Percentiles rank a stretch among this genome's conserved stretches.
phyloP scores from a whole-genome alignment of 805 yeast species.

The Myxozyma kluyveri region DNA sequence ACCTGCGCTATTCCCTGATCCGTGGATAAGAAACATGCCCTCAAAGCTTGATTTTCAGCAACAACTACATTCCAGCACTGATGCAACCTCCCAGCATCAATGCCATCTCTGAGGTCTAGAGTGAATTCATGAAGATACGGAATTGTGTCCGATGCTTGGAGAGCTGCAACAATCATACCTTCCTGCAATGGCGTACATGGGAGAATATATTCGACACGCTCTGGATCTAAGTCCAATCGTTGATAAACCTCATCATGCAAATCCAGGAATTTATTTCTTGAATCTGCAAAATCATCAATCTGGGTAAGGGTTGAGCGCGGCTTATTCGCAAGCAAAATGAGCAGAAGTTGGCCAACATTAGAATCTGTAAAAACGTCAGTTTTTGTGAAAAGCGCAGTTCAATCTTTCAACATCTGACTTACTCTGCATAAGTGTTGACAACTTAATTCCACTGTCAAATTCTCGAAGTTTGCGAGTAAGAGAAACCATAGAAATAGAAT shows the following conservation, averaged over 20 bases:
- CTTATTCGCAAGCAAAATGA: not conserved
- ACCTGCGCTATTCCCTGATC: slow-evolving; percentile 27
- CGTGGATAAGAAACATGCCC: slow-evolving; percentile 27
- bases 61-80: slow-evolving; percentile 13
- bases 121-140: slow-evolving; percentile 19
- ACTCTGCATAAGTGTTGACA: slow-evolving; percentile 17
- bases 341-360: slow-evolving; percentile 7
- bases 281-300: not conserved
- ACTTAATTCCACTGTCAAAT: not conserved
- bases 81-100: slow-evolving; percentile 15
- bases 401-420: slow-evolving; percentile 1
- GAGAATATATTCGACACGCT: slow-evolving; percentile 20
- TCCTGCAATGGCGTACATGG: slow-evolving; percentile 34
- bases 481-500: slow-evolving; percentile 31
- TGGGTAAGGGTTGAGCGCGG: not conserved
- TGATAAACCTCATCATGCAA: slow-evolving; percentile 15
- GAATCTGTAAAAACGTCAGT: no score
- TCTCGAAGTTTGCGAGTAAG: slow-evolving; percentile 16
- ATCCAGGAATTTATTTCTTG: slow-evolving; percentile 2
- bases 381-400: no score
- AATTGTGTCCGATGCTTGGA: not conserved
- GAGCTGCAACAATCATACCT: slow-evolving; percentile 27
- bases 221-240: slow-evolving; percentile 15
- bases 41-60: slow-evolving; percentile 11
- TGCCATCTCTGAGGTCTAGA: slow-evolving; percentile 15